Evolutionary conservation across 208 protist species (phyloP).

Genomic region (Borovskyia barvae): DNA sequence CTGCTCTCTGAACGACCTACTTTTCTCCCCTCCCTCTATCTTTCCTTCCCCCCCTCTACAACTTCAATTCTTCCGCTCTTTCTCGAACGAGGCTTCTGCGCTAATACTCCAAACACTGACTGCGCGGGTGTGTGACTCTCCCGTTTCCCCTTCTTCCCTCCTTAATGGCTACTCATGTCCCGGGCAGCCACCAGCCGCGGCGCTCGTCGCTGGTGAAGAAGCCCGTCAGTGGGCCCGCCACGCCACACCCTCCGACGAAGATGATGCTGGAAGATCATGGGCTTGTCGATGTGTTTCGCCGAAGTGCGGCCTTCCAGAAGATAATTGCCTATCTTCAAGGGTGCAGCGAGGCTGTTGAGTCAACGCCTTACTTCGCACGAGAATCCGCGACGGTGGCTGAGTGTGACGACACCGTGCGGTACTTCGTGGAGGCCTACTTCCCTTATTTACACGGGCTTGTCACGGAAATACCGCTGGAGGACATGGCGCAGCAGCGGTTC

Average conservation of each 20-base stretch:
- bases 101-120: too few species aligned
- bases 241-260: slow-evolving; percentile 48
- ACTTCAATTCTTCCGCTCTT: neutral
- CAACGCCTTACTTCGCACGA: slow-evolving; percentile 10
- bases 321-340: slow-evolving; percentile 62
- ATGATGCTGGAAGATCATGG: slow-evolving; percentile 68
- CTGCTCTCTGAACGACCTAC: neutral
- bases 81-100: too few species aligned
- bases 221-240: slow-evolving; percentile 8
- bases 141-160: neutral
- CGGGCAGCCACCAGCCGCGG: slow-evolving; percentile 13
- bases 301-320: slow-evolving; percentile 62
- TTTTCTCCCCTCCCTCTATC: neutral
- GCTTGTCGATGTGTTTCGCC: slow-evolving; percentile 54
- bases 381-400: slow-evolving; percentile 8
- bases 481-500: slow-evolving; percentile 80
- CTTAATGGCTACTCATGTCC: slow-evolving; percentile 9
- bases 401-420: slow-evolving; percentile 36
- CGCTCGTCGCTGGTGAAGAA: slow-evolving; percentile 10
- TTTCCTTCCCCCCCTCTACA: neutral
- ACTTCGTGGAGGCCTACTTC: slow-evolving; percentile 53
- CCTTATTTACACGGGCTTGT: slow-evolving; percentile 50
- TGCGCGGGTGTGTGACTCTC: neutral
- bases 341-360: slow-evolving; percentile 39
- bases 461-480: slow-evolving; percentile 70